Percentiles rank a stretch among this genome's conserved stretches.
These are phyloP conservation scores for Aspergillus fumigatiaffinis DNA, from an alignment of 2,329 filamentous ascomycete species.

Conservation along the genomic window DNA sequence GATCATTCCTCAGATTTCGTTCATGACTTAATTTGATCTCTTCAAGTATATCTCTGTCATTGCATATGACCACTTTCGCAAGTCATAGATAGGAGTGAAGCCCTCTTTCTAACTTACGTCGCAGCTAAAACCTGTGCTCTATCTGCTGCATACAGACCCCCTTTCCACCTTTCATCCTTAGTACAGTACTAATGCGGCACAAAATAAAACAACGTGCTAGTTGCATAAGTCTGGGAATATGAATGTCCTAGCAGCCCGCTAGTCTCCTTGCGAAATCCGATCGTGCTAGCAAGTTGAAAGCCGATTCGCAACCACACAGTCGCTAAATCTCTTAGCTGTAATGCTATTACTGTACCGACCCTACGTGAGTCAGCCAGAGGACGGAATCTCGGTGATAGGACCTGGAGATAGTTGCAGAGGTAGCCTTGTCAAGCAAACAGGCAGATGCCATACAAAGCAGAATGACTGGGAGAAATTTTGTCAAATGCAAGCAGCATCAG, in stretches of 20 bases:
- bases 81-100: background rate
- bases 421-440: background rate
- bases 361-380: background rate
- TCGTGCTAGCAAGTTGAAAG: slow-evolving; percentile 10
- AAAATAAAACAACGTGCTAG: slow-evolving; percentile 15
- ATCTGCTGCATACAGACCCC: background rate
- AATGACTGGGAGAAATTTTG: background rate
- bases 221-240: slow-evolving; percentile 7
- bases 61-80: too few species aligned
- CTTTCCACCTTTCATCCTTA: background rate
- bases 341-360: slow-evolving; percentile 9
- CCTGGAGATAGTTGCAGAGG: background rate
- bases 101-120: background rate
- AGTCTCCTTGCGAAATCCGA: background rate
- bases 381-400: background rate
- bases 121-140: background rate
- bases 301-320: slow-evolving; percentile 14
- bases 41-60: background rate
- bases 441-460: background rate
- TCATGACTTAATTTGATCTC: background rate
- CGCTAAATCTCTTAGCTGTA: slow-evolving; percentile 17
- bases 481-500: background rate
- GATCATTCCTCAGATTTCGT: background rate
- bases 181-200: slow-evolving; percentile 5
- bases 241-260: slow-evolving; percentile 8